Base-by-base conservation (phyloP, 805 yeast species). In the Schwanniomyces pseudopolymorphus region DNA sequence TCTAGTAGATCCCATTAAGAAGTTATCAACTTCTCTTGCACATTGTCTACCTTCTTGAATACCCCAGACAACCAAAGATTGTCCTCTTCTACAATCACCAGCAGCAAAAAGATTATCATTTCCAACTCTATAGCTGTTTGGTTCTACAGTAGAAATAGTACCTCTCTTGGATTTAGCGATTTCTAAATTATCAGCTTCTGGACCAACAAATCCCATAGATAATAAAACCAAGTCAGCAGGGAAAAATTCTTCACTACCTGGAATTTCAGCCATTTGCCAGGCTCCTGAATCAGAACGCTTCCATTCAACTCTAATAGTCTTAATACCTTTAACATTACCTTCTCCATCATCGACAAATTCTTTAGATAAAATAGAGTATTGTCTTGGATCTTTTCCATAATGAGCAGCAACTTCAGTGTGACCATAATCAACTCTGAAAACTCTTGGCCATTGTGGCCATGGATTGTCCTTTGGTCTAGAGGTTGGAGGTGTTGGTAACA, bases 391-490 rank as follows among this genome's bases (percentile, higher is more conserved):
- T 70, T 85, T 86, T 54, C 98, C 98, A 66, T 91, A 92, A 69
- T 91, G 97, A 42, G 88, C 87, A 49, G 87, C 80, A 48, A 94
- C 98, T 70, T 92, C 99, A 53, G 91, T 79, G 71, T 92, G 99
- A 57, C 99, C 99, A 64, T 92, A 92, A 74, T 92, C 99, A 49
- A 92, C 96, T 63, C 98, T 83, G 86, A 94, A 92, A 60, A 94
- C 82, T 66, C 97, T 80, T 57, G 99, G 98, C 98, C 98, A 92
- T 74, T 92, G 99, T 38, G 99, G 99, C 99, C 99, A 92, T 69
- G 99, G 98, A 72, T 92, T 92, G 71, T 94, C 97, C 71, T 83
- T 87, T 39, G 91, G 86, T 67, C 97, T 82, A 48, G 81, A 79
- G 25, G 78, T 78, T 31, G 97, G 88, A 53, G 99, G 99, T 58